Percentiles rank a stretch among this genome's conserved stretches.
Evolutionary conservation across 441 rosid genomes (phyloP).

Genomic region (Monsonia emarginata): DNA sequence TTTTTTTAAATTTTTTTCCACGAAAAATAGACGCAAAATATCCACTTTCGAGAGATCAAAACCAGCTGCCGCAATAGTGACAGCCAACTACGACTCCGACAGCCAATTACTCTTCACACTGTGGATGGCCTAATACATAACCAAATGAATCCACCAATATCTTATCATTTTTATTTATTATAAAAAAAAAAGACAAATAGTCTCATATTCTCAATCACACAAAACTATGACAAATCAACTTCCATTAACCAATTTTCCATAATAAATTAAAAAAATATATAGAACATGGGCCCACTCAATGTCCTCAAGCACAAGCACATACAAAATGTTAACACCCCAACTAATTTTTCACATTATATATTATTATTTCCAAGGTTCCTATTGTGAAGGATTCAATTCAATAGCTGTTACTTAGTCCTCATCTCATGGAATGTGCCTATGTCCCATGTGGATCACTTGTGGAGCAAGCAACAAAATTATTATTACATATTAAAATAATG

Average conservation of each 20-base stretch:
- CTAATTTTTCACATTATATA: not conserved
- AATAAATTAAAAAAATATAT: not conserved
- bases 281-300: not conserved
- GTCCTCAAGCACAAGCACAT: not conserved
- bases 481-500: not conserved
- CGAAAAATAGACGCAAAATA: no score
- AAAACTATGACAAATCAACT: not conserved
- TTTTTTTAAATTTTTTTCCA: no score
- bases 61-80: no score
- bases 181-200: not conserved
- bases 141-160: no score
- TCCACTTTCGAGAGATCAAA: no score
- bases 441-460: not conserved
- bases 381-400: not conserved
- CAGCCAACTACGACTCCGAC: no score
- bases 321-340: not conserved
- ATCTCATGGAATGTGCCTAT: no score
- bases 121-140: no score
- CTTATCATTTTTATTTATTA: no score
- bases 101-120: no score
- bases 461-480: not conserved
- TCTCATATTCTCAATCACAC: not conserved
- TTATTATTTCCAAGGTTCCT: not conserved
- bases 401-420: not conserved
- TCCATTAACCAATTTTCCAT: not conserved